Conservation (phyloP, 768 basidiomycete species). For the Leucogyrophana mollusca region DNA sequence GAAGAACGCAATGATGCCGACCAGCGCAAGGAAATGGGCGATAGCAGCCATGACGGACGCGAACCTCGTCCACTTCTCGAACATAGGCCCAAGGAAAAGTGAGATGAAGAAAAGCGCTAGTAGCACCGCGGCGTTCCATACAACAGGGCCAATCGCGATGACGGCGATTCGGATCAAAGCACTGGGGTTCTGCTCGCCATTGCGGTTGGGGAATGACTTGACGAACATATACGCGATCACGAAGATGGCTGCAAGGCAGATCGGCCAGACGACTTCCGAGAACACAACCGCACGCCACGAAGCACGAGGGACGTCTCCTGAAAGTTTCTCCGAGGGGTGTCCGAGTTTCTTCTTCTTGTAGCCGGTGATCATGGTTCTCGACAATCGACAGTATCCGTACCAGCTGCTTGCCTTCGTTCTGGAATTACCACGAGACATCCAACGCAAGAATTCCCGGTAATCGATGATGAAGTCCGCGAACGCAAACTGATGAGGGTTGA, state of each 20-base stretch:
- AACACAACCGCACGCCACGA: slow-evolving; percentile 81
- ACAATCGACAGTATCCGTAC: slow-evolving; percentile 99
- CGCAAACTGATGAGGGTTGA: slow-evolving; percentile 99
- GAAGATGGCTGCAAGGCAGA: slow-evolving; percentile 75
- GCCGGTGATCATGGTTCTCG: slow-evolving; percentile 95
- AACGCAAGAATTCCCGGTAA: slow-evolving; percentile 96
- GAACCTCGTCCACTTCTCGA: slow-evolving; percentile 83
- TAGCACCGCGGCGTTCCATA: slow-evolving; percentile 91
- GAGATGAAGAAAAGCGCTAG: slow-evolving; percentile 86
- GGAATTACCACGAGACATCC: slow-evolving; percentile 99
- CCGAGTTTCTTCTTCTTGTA: slow-evolving; percentile 99
- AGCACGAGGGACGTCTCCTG: slow-evolving; percentile 91
- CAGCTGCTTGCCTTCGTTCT: slow-evolving; percentile 95
- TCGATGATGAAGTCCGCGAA: slow-evolving; percentile 97
- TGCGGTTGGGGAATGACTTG: slow-evolving; percentile 77
- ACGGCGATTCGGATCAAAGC: slow-evolving; percentile 87
- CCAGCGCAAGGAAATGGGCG: slow-evolving; percentile 78
- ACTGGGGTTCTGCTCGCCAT: slow-evolving; percentile 69
- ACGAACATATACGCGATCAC: slow-evolving; percentile 89
- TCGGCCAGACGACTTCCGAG: slow-evolving; percentile 80
- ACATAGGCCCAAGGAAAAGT: slow-evolving; percentile 89
- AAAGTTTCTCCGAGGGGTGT: slow-evolving; percentile 95
- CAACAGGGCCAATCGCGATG: slow-evolving; percentile 88
- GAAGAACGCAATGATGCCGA: slow-evolving; percentile 88
- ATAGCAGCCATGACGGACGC: slow-evolving; percentile 90